Base-by-base conservation (phyloP, 2,329 filamentous ascomycete genomes). In the Fusarium nematophilum region DNA sequence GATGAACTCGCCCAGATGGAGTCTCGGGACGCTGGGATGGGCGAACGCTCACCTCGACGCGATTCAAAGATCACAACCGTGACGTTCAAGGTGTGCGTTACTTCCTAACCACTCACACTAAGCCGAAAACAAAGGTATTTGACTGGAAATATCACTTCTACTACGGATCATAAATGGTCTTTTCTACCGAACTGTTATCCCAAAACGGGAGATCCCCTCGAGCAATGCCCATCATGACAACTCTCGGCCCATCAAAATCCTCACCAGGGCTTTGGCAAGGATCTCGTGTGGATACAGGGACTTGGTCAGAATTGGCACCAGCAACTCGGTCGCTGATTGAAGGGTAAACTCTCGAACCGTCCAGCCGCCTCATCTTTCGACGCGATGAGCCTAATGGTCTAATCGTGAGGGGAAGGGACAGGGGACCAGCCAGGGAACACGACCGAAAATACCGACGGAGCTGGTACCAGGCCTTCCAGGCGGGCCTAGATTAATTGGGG, bases 241-340 rank as follows among this genome's bases (percentile, higher is more conserved):
- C 37, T 50, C 48, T 64, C 45, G 49, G 34, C 45, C 57, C 57
- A 64, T 62, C 40, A 27, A 46, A 21, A 33, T 37, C 40, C 36
- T 34, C 29, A 47, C 15, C 52, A 44, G 43, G 59, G 45, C 44
- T 46, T 37, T 15, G n/a, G 15, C 63, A 58, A 53, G 63, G 42
- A 38, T 30, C n/a, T 40, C 36, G 21, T 37, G 26, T 47, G 27
- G 18, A 17, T 29, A 29, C 46, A 51, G 36, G 39, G 30, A 25
- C 25, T 39, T 14, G 31, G 46, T 39, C 33, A 31, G 38, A 30
- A 37, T 21, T 17, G 29, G 26, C 46, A 36, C 21, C 30, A 43
- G 30, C 46, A 49, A 43, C 36, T 11, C 38, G 52, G 29, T 36
- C 33, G 34, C 49, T 66, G 64, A 69, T 69, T 69, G 66, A 66